A percentile compares a stretch with the other conserved stretches of the same genome.
These are phyloP conservation scores for Penicillium roqueforti DNA, from an alignment of 495 filamentous ascomycete genomes.

Conservation along the genomic window DNA sequence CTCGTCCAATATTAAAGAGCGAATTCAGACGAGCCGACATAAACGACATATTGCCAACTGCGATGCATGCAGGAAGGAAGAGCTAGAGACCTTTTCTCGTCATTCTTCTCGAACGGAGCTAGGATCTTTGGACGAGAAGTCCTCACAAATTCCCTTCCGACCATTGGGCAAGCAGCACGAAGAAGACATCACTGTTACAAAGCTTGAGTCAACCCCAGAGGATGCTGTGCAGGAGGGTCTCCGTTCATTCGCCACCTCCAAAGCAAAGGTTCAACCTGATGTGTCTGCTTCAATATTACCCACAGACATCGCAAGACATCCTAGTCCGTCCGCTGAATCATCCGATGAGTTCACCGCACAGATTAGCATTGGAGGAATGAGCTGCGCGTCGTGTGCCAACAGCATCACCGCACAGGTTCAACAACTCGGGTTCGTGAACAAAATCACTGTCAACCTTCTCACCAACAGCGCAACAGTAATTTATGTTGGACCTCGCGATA, in stretches of 20 bases:
- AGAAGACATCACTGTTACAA: neutral
- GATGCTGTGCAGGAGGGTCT: neutral
- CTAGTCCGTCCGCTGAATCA: neutral
- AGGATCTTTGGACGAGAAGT: conserved; percentile 12
- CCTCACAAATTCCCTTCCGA: neutral
- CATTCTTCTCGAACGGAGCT: conserved; percentile 8
- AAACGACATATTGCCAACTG: conserved; percentile 44
- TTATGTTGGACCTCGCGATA: conserved; percentile 40
- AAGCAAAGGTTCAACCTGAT: neutral
- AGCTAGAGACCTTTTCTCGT: conserved; percentile 11
- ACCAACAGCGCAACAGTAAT: conserved; percentile 53
- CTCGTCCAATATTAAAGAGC: conserved; percentile 25
- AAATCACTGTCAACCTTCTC: conserved; percentile 54
- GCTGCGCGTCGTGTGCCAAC: conserved; percentile 59
- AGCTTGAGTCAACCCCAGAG: neutral
- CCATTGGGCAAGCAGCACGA: neutral
- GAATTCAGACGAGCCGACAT: conserved; percentile 18
- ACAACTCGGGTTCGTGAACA: conserved; percentile 48
- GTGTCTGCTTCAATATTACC: neutral
- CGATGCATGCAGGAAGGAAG: conserved; percentile 46
- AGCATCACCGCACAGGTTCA: conserved; percentile 49
- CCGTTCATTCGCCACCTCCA: conserved; percentile 1
- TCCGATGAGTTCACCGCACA: conserved; percentile 36
- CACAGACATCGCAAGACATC: neutral
- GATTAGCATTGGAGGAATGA: conserved; percentile 60